phyloP scores from a whole-genome alignment of 306 rosid genomes.

The Nissolia schottii region DNA sequence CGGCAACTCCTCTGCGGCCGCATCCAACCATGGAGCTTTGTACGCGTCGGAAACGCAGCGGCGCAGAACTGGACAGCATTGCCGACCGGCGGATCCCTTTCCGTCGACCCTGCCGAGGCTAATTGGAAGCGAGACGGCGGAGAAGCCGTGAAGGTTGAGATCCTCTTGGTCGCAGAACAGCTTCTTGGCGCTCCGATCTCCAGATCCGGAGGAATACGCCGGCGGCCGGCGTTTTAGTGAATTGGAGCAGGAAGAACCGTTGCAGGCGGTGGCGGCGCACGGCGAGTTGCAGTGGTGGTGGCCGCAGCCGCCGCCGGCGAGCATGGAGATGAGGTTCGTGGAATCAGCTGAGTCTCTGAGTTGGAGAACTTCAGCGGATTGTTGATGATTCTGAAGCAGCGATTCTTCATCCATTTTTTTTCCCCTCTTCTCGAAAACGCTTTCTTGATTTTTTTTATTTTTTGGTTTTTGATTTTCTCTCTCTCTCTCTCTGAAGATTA shows the following conservation, averaged over 20 bases:
- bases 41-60: conserved; percentile 17
- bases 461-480: neutral
- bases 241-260: neutral
- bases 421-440: neutral
- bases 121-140: conserved; percentile 29
- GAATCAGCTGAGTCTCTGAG: conserved; percentile 14
- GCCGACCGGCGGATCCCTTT: neutral
- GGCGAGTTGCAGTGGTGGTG: neutral
- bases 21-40: neutral
- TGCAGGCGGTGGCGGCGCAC: conserved; percentile 6
- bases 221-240: conserved; percentile 30
- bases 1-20: neutral
- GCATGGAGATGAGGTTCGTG: conserved; percentile 15
- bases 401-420: conserved; percentile 10
- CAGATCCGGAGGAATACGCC: neutral
- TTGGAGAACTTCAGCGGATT: neutral
- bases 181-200: conserved; percentile 27
- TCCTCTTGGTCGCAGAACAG: conserved; percentile 16
- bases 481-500: neutral
- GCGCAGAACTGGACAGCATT: conserved; percentile 12
- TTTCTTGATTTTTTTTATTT: neutral
- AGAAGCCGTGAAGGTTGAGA: conserved; percentile 17
- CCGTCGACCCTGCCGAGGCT: neutral
- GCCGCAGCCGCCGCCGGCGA: neutral
- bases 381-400: neutral